Base-by-base conservation (phyloP, 768 basidiomycete genomes). In the Boletus fagicola region DNA sequence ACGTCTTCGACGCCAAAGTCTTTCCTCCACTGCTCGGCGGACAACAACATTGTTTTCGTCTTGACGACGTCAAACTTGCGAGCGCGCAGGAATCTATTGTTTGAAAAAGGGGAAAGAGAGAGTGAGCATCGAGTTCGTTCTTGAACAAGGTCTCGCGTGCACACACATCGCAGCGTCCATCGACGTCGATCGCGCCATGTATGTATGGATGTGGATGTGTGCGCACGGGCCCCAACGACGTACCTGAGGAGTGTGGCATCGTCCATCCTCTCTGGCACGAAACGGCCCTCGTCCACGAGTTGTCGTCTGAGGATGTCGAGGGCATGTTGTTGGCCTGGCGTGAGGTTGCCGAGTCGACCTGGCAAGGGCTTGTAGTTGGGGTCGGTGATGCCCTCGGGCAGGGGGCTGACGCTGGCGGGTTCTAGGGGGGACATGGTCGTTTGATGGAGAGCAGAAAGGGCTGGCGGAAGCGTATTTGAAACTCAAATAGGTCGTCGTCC, bases 11-110 rank as follows among this genome's bases (percentile, higher is more conserved):
- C 87, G 35, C 83, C 85, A 69, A 89, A 92, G 1, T 90, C 86
- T 70, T 84, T 87, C 71, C 96, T 82, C 96, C 96, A 99, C 64
- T 94, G 75, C 73, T 98, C 94, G 51, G 84, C 84, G 40, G 78
- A 75, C 56, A 87, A 66, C 62, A 96, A 75, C 96, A 98, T 99
- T 64, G 75, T 74, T 77, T 93, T 96, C 11, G 94, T 82, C 70
- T 85, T 85, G 44, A 69, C 71, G 10, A 96, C 72, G 75, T 98
- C 94, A 62, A 98, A 99, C 74, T 90, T 94, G 63, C 97, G 81
- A 7, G 96, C 97, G 36, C 97, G 83, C 58, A 98, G 76, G 77
- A 96, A 99, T 67, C 94, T 92, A 59, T 4, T 4, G 20, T 28
- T 6, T 13, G 2, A n/a, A 4, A 10, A 44, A 0, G 8, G 15